Percentiles rank a stretch among this genome's conserved stretches.
Evolutionary conservation across 2,329 filamentous ascomycete genomes (phyloP).

Genomic region (Dactylellina parvicollis): DNA sequence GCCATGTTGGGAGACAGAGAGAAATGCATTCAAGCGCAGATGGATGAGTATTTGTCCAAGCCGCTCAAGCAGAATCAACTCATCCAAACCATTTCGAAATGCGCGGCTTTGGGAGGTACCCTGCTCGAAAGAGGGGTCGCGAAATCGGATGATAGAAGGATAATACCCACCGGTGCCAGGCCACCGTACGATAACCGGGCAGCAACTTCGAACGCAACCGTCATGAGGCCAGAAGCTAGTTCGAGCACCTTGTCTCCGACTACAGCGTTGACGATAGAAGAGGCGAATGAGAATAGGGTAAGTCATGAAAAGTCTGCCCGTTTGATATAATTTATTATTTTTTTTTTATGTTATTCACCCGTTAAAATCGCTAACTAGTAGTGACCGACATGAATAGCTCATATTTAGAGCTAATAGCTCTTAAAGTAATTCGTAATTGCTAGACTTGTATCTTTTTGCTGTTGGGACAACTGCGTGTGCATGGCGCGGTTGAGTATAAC

Average conservation of each 20-base stretch:
- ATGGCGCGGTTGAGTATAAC: constrained; percentile 2
- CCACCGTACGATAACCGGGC: constrained; percentile 41
- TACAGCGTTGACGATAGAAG: constrained; percentile 27
- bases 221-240: constrained; percentile 53
- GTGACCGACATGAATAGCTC: constrained; percentile 15
- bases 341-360: too few species aligned
- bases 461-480: constrained; percentile 8
- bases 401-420: constrained; percentile 54
- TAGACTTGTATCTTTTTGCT: constrained; percentile 27
- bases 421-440: constrained; percentile 40
- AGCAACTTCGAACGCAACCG: constrained; percentile 30
- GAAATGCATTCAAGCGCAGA: constrained; percentile 97
- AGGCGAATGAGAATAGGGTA: constrained; percentile 42
- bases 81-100: constrained; percentile 97
- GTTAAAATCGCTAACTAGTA: constrained; percentile 32
- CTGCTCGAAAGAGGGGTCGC: constrained; percentile 74
- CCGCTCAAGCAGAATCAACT: constrained; percentile 95
- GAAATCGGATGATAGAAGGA: constrained; percentile 59
- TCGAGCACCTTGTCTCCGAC: constrained; percentile 24
- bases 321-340: constrained; percentile 4
- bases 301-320: constrained; percentile 5
- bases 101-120: constrained; percentile 86
- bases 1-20: constrained; percentile 98
- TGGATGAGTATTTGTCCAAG: constrained; percentile 99
- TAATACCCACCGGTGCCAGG: constrained; percentile 56